These are phyloP conservation scores for Verbascum thapsus DNA, from an alignment of 257 asterid genomes.

Conservation along the genomic window DNA sequence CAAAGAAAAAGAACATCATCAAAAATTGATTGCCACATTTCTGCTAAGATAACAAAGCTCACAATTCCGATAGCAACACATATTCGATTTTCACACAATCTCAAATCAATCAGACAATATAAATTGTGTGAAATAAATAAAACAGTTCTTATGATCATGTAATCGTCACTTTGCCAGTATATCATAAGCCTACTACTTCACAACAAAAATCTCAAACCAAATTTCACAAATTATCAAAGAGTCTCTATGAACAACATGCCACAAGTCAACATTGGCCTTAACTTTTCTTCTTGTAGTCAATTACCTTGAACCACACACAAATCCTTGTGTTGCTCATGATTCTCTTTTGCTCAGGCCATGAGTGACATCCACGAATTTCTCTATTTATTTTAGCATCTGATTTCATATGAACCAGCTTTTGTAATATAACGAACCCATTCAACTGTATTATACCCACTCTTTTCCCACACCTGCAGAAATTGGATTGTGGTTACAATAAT, in stretches of 20 bases:
- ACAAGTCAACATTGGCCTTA: constrained; percentile 15
- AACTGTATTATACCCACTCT: constrained; percentile 97
- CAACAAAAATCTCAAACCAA: constrained; percentile 33
- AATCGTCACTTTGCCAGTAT: constrained; percentile 8
- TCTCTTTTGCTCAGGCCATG: constrained; percentile 22
- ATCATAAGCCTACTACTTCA: constrained; percentile 35
- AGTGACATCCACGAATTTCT: constrained; percentile 4
- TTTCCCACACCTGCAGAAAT: constrained; percentile 94
- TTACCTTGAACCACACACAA: constrained; percentile 24
- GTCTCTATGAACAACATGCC: constrained; percentile 20
- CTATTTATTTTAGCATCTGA: constrained; percentile 67
- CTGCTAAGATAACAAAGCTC: too few species aligned
- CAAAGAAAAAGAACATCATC: too few species aligned
- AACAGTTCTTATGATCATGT: background rate
- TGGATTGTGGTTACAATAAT: constrained; percentile 21
- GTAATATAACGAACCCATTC: constrained; percentile 99
- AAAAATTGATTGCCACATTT: too few species aligned
- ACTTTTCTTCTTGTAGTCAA: too few species aligned
- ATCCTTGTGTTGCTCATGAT: constrained; percentile 14
- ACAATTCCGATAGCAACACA: too few species aligned
- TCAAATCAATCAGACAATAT: too few species aligned
- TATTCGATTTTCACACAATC: too few species aligned
- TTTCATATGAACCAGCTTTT: constrained; percentile 96
- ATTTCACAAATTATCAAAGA: constrained; percentile 11
- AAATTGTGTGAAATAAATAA: too few species aligned